Base-by-base conservation (phyloP, 202 grass and related monocot genomes). In the Brachypodium distachyon region DNA sequence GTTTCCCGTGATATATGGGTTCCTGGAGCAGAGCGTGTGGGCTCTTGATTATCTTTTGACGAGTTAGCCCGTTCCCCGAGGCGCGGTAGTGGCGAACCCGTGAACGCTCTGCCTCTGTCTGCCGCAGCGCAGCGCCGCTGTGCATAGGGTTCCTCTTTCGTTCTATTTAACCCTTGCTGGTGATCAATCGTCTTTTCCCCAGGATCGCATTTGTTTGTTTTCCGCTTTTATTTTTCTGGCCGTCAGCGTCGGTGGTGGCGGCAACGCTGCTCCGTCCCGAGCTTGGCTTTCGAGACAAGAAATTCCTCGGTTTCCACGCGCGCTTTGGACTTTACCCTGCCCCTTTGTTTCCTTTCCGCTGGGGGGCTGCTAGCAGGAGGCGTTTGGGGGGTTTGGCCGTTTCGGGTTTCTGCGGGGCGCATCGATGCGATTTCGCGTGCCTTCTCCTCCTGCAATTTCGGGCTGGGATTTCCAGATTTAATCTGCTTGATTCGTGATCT, bases 231-330 rank as follows among this genome's bases (percentile, higher is more conserved):
- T 36, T 46, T n/a, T 5, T 11, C 71, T 38, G n/a, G 62, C 41
- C 40, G 40, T 22, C 68, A 67, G 85, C 37, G 29, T 72, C 56
- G 37, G 36, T 37, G 60, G 73, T 18, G 19, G 38, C 25, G 16
- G 27, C 61, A 14, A 12, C 44, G 14, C 53, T 25, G 56, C 28
- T 31, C 23, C 27, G 25, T 12, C 10, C 21, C 25, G n/a, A 13
- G 39, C 29, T n/a, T 80, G 81, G 39, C 81, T 83, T 81, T 81
- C 50, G 40, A 67, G 55, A 76, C 86, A 81, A 88, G 86, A 88
- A 80, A 84, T 77, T 84, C 77, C 81, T 84, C 72, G 77, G 81
- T 52, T 77, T 84, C 77, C 81, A 81, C 81, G 72, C 81, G 23
- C 31, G 7, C 75, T 83, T 70, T 84, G 21, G 70, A 47, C 28